phyloP scores from a whole-genome alignment of 208 protist species.

The Trypanosoma vivax region DNA sequence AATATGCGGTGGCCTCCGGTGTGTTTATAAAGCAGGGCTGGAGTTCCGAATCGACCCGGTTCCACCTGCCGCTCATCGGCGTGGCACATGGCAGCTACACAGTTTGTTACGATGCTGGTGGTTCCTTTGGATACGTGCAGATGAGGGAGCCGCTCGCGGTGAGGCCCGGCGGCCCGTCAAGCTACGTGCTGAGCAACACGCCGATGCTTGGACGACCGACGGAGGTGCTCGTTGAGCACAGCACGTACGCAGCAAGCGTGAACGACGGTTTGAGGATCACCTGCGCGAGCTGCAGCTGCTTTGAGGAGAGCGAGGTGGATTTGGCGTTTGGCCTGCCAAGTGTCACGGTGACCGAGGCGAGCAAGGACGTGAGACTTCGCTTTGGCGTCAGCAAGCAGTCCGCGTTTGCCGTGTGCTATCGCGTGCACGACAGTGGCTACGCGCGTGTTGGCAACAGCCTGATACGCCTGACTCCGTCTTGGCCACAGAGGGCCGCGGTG shows the following conservation, averaged over 20 bases:
- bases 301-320: conserved; percentile 26
- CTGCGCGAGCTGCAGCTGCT: conserved; percentile 70
- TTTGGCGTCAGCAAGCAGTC: conserved; percentile 50
- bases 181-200: conserved; percentile 62
- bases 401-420: conserved; percentile 73
- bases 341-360: background rate
- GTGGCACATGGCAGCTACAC: conserved; percentile 36
- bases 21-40: conserved; percentile 23
- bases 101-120: conserved; percentile 69
- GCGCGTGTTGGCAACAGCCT: conserved; percentile 37
- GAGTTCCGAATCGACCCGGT: conserved; percentile 23
- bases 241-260: conserved; percentile 19
- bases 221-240: conserved; percentile 34
- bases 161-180: conserved; percentile 41
- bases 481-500: conserved; percentile 26
- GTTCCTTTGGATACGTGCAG: conserved; percentile 41
- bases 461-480: conserved; percentile 35
- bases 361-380: conserved; percentile 31
- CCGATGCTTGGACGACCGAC: conserved; percentile 77
- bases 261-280: conserved; percentile 60
- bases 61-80: conserved; percentile 38
- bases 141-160: conserved; percentile 44
- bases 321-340: conserved; percentile 60
- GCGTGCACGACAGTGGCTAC: conserved; percentile 67
- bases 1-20: conserved; percentile 42